Conservation (phyloP, 2,329 filamentous ascomycete species). For the Clonostachys rosea region DNA sequence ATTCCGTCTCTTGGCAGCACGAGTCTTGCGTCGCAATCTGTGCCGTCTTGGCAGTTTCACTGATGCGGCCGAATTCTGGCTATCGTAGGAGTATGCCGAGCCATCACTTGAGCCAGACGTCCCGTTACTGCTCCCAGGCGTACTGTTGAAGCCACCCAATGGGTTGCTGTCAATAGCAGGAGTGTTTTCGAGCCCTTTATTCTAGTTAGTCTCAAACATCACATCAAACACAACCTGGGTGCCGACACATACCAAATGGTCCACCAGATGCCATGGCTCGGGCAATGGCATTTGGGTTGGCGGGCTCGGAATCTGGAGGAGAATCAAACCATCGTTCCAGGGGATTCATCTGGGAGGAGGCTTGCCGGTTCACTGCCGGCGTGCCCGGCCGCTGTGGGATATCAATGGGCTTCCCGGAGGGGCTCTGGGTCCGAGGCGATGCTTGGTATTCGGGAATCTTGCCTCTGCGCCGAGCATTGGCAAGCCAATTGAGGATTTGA, state of each 20-base stretch:
- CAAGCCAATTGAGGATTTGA: conserved; percentile 85
- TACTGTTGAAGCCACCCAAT: too few species aligned
- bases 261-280: conserved; percentile 13
- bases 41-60: conserved; percentile 31
- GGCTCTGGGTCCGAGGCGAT: conserved; percentile 46
- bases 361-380: conserved; percentile 15
- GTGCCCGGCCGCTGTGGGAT: conserved; percentile 42
- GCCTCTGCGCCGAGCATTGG: conserved; percentile 74
- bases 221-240: too few species aligned
- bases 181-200: too few species aligned
- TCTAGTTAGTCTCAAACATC: too few species aligned
- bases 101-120: conserved; percentile 48
- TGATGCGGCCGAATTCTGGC: conserved; percentile 40
- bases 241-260: conserved; percentile 3
- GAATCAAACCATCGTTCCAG: conserved; percentile 23
- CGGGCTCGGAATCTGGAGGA: conserved; percentile 22
- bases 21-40: conserved; percentile 22
- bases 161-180: too few species aligned
- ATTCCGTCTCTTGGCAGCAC: background rate
- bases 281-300: conserved; percentile 17
- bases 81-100: conserved; percentile 47
- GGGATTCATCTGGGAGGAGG: conserved; percentile 10
- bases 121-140: conserved; percentile 47
- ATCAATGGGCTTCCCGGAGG: conserved; percentile 35
- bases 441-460: conserved; percentile 58